A percentile compares a stretch with the other conserved stretches of the same genome.
Conservation (phyloP, 2,329 filamentous ascomycete species). For the Cladosporium sp. region DNA sequence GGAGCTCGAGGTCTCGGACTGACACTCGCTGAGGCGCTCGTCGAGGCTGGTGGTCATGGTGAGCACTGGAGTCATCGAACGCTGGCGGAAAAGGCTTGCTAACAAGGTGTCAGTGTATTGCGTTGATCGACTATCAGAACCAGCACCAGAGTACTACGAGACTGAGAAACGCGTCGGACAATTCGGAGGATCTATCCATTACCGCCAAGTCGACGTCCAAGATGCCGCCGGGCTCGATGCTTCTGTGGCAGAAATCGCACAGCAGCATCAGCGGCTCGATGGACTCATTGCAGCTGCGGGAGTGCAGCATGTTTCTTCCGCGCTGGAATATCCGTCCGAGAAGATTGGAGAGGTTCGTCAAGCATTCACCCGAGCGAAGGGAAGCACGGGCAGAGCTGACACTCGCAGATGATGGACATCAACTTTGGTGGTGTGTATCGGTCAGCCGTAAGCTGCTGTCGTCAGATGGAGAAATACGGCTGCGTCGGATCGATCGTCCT, state of each 20-base stretch:
- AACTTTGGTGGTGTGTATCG: conserved; percentile 56
- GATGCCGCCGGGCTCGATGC: conserved; percentile 37
- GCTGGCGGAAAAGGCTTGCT: background rate
- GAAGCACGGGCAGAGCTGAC: background rate
- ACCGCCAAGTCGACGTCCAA: conserved; percentile 51
- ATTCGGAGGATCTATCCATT: conserved; percentile 47
- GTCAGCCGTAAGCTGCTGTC: conserved; percentile 50
- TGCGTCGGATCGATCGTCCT: conserved; percentile 52
- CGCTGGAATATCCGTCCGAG: conserved; percentile 41
- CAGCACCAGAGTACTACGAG: conserved; percentile 48
- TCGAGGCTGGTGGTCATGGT: conserved; percentile 52
- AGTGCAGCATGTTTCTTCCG: conserved; percentile 33
- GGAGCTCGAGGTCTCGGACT: conserved; percentile 36
- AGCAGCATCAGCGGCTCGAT: conserved; percentile 32
- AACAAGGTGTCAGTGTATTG: conserved; percentile 45
- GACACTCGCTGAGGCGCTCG: conserved; percentile 34
- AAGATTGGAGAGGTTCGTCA: conserved; percentile 30
- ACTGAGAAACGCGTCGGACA: conserved; percentile 43
- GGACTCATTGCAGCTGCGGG: conserved; percentile 38
- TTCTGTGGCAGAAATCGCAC: conserved; percentile 33
- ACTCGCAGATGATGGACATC: conserved; percentile 46
- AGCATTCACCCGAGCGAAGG: conserved; percentile 22
- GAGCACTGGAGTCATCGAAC: conserved; percentile 5
- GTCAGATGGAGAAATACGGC: conserved; percentile 53
- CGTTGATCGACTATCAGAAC: conserved; percentile 49